phyloP scores from a whole-genome alignment of 495 filamentous ascomycete genomes.

The Paragyromitra xinjiangensis region DNA sequence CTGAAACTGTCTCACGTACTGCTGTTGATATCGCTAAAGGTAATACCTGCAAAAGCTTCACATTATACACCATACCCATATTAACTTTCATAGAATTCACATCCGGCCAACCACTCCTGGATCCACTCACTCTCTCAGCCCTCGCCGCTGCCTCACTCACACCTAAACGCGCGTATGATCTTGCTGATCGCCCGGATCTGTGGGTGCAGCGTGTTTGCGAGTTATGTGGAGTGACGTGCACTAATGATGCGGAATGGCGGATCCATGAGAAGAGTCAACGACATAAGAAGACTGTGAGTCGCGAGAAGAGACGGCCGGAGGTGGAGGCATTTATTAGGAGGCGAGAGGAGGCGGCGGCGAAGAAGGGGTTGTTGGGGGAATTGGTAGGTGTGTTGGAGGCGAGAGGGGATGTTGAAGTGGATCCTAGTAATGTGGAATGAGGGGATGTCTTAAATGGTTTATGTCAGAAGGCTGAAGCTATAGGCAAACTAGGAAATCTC shows the following conservation, averaged over 20 bases:
- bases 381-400: too few relatives aligned
- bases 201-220: conserved; percentile 71
- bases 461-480: too few relatives aligned
- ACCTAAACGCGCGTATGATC: conserved; percentile 64
- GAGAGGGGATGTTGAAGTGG: not conserved
- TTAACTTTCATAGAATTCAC: conserved; percentile 64
- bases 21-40: conserved; percentile 68
- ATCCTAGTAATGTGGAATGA: not conserved
- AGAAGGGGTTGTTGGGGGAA: conserved; percentile 10
- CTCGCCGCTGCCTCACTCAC: conserved; percentile 67
- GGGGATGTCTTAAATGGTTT: too few relatives aligned
- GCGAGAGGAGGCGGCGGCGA: conserved; percentile 49
- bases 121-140: conserved; percentile 69
- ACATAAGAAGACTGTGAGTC: conserved; percentile 65
- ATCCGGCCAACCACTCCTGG: conserved; percentile 64
- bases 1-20: conserved; percentile 67
- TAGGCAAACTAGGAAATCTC: too few relatives aligned
- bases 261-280: conserved; percentile 73
- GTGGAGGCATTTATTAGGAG: conserved; percentile 46
- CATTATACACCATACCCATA: not conserved
- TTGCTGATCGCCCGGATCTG: conserved; percentile 61
- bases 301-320: conserved; percentile 43
- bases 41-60: not conserved
- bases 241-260: conserved; percentile 77
- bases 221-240: conserved; percentile 72